Conservation (phyloP, 306 rosid genomes). For the Cucumis hystrix region DNA sequence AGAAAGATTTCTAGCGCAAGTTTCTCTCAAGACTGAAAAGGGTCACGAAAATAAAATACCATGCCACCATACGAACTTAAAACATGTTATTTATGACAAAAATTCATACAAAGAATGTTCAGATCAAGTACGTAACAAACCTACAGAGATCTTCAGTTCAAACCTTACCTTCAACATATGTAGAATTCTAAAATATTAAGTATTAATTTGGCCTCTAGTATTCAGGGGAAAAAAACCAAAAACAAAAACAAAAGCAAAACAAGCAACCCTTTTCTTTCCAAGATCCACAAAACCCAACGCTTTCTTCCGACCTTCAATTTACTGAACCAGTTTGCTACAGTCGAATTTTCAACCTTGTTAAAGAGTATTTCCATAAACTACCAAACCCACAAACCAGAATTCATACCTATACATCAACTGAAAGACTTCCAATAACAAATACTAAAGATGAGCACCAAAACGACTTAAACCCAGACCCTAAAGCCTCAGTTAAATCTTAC, state of each 20-base stretch:
- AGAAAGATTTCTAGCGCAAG: not conserved
- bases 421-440: no score
- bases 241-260: no score
- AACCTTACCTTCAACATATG: no score
- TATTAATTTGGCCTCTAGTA: not conserved
- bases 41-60: not conserved
- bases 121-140: not conserved
- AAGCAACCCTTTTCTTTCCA: not conserved
- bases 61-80: not conserved
- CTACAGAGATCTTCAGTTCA: no score
- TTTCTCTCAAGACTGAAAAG: not conserved
- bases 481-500: no score
- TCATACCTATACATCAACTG: no score
- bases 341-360: not conserved
- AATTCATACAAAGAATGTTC: not conserved
- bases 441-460: no score
- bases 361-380: not conserved
- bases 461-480: no score
- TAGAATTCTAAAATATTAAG: no score
- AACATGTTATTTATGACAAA: not conserved
- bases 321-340: not conserved
- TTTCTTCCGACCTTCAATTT: not conserved
- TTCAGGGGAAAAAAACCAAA: not conserved
- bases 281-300: not conserved
- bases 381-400: not conserved